Conservation (phyloP, 108 stramenopile genomes). For the Epithemia pelagica region DNA sequence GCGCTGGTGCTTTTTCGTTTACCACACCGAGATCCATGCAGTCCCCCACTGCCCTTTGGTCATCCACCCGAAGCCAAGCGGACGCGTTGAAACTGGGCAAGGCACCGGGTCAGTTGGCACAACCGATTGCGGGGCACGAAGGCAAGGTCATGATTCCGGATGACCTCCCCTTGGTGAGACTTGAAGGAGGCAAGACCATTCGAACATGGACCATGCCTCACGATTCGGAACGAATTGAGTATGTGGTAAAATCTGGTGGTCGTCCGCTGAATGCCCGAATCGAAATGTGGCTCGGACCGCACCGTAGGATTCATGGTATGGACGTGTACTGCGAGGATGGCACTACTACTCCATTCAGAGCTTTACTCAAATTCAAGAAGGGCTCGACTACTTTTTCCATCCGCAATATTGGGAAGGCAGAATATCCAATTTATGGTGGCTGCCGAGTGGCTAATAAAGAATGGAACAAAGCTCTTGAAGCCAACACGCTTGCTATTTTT, state of each 20-base stretch:
- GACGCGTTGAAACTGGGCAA: background rate
- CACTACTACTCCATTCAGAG: constrained; percentile 67
- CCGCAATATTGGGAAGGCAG: constrained; percentile 43
- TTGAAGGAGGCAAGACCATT: constrained; percentile 63
- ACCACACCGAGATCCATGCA: no score
- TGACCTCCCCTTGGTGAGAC: constrained; percentile 44
- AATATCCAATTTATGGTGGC: constrained; percentile 55
- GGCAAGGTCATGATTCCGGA: constrained; percentile 30
- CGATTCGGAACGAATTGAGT: constrained; percentile 48
- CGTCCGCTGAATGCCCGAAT: constrained; percentile 77
- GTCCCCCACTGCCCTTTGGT: background rate
- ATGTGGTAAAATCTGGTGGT: constrained; percentile 58
- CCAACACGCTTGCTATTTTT: constrained; percentile 46
- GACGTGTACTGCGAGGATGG: constrained; percentile 81
- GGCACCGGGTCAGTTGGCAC: background rate
- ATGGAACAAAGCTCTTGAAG: constrained; percentile 40
- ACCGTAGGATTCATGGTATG: constrained; percentile 81
- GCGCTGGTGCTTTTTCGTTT: no score
- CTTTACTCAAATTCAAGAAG: constrained; percentile 67
- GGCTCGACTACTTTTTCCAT: constrained; percentile 36
- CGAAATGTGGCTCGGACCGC: constrained; percentile 76
- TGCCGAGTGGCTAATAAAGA: constrained; percentile 50
- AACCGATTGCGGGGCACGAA: background rate
- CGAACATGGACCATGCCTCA: constrained; percentile 60
- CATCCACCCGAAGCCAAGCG: background rate